phyloP scores from a whole-genome alignment of 2,329 filamentous ascomycete genomes.

The Grosmannia huntii region DNA sequence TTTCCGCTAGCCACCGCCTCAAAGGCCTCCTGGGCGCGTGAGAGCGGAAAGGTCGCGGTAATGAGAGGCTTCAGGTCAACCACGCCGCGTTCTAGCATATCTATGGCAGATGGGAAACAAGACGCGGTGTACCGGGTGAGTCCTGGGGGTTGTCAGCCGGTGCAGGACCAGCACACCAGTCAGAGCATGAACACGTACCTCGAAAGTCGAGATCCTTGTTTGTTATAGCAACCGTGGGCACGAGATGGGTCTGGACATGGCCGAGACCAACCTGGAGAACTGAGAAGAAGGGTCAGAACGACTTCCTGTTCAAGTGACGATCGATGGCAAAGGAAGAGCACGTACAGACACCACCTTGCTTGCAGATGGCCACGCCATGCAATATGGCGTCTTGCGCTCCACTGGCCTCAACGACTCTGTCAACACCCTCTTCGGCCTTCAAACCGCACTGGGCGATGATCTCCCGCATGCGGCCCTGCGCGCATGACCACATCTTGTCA shows the following conservation, averaged over 20 bases:
- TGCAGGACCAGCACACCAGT: neutral
- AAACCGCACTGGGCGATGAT: conserved; percentile 53
- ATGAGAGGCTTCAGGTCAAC: conserved; percentile 75
- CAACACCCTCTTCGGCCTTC: conserved; percentile 43
- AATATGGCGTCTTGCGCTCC: conserved; percentile 70
- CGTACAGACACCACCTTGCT: conserved; percentile 56
- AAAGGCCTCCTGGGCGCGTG: conserved; percentile 76
- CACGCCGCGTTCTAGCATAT: conserved; percentile 57
- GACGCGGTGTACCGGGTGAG: conserved; percentile 73
- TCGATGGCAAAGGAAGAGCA: neutral
- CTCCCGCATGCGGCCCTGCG: conserved; percentile 18
- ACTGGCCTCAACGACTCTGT: conserved; percentile 67
- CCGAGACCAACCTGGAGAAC: conserved; percentile 80
- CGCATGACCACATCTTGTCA: conserved; percentile 1
- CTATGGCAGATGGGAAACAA: conserved; percentile 74
- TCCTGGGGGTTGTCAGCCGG: neutral
- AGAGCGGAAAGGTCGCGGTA: conserved; percentile 65
- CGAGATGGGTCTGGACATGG: conserved; percentile 60
- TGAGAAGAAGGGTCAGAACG: neutral
- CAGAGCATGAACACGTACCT: conserved; percentile 38
- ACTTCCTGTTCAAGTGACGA: too few species aligned
- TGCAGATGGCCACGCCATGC: conserved; percentile 55
- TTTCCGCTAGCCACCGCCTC: conserved; percentile 73
- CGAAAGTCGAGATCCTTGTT: conserved; percentile 77
- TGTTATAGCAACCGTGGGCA: conserved; percentile 84